Conservation (phyloP, 1,284 basidiomycete genomes). For the Phaffia rhodozyma region DNA sequence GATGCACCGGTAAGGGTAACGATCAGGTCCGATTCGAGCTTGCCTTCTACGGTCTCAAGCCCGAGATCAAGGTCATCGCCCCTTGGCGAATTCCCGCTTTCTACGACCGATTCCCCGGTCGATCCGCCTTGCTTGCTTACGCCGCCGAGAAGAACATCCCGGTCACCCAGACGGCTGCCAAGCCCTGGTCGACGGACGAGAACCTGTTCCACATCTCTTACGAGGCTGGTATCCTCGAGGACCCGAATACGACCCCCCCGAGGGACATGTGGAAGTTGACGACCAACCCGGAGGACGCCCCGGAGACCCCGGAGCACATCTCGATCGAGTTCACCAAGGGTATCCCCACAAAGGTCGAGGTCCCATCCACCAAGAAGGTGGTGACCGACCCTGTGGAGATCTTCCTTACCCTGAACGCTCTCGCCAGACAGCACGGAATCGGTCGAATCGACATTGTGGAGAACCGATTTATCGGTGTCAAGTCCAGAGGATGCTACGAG, state of each 20-base stretch:
- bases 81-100: constrained; percentile 96
- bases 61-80: constrained; percentile 96
- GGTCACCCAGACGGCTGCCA: constrained; percentile 86
- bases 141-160: constrained; percentile 83
- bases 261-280: constrained; percentile 99
- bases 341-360: constrained; percentile 67
- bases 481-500: constrained; percentile 98
- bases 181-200: constrained; percentile 99
- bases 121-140: constrained; percentile 81
- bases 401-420: constrained; percentile 81
- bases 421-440: constrained; percentile 89
- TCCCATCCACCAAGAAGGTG: constrained; percentile 42
- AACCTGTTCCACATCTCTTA: constrained; percentile 99
- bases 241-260: constrained; percentile 89
- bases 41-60: constrained; percentile 96
- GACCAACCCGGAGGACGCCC: constrained; percentile 68
- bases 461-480: constrained; percentile 98
- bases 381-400: constrained; percentile 90
- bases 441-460: constrained; percentile 98
- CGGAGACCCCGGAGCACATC: constrained; percentile 66
- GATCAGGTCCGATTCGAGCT: constrained; percentile 99
- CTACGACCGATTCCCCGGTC: constrained; percentile 94
- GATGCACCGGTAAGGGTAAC: constrained; percentile 98
- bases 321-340: constrained; percentile 75
- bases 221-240: constrained; percentile 96